A percentile compares a stretch with the other conserved stretches of the same genome.
Evolutionary conservation across 345 rosid species (phyloP).

Genomic region (Eucalyptus grandis): DNA sequence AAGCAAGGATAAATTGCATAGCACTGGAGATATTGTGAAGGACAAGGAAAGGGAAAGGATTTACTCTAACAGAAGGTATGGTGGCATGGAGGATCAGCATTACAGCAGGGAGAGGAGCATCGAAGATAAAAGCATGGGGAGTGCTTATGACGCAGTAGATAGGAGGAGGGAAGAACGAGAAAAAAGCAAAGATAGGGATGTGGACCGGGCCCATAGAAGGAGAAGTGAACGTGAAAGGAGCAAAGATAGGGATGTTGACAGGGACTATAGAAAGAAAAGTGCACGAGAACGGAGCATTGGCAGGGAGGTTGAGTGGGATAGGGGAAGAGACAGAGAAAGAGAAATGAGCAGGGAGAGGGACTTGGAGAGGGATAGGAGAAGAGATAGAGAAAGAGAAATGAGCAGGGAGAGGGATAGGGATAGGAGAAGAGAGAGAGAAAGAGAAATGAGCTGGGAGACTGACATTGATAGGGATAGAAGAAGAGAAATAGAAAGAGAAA

Average conservation of each 20-base stretch:
- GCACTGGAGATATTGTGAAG: conserved; percentile 21
- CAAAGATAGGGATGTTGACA: conserved; percentile 27
- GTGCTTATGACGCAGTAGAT: conserved; percentile 12
- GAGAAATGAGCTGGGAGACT: background rate
- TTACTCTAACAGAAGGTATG: conserved; percentile 18
- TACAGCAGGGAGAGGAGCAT: conserved; percentile 16
- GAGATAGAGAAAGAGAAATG: background rate
- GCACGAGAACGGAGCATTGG: conserved; percentile 25
- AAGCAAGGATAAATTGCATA: conserved; percentile 18
- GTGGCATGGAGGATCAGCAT: conserved; percentile 19
- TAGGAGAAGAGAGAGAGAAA: too few species aligned
- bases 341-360: background rate
- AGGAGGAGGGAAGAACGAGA: conserved; percentile 1
- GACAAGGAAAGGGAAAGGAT: conserved; percentile 27
- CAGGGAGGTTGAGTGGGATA: background rate
- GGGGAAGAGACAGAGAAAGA: background rate
- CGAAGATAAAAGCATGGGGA: conserved; percentile 1
- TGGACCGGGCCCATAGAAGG: conserved; percentile 31
- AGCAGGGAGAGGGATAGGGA: background rate
- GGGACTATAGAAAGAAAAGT: conserved; percentile 18
- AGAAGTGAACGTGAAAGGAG: conserved; percentile 32
- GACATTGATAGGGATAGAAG: background rate
- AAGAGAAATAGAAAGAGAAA: background rate
- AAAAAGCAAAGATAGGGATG: conserved; percentile 17
- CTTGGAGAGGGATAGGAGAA: background rate